These are phyloP conservation scores for Tricladium varicosporioides DNA, from an alignment of 2,329 filamentous ascomycete genomes.

Conservation along the genomic window DNA sequence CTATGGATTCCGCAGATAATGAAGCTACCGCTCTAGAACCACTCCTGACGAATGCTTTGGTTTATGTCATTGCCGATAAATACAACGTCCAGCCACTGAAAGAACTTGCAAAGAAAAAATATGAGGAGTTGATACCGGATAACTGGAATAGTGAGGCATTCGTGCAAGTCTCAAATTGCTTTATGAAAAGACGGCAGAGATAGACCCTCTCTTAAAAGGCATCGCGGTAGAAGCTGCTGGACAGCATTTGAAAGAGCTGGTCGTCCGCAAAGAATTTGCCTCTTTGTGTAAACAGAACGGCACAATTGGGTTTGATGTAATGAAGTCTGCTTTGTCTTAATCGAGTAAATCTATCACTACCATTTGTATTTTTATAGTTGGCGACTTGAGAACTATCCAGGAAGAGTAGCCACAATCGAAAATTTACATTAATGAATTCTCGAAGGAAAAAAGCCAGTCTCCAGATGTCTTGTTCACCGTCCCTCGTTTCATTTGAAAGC, in stretches of 20 bases:
- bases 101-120: constrained; percentile 5
- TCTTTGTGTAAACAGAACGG: neutral
- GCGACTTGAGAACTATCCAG: too few relatives aligned
- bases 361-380: too few relatives aligned
- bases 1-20: too few relatives aligned
- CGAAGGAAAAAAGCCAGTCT: too few relatives aligned
- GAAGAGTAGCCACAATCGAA: too few relatives aligned
- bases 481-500: too few relatives aligned
- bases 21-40: neutral
- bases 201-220: constrained; percentile 1
- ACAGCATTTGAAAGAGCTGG: neutral
- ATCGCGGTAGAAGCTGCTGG: neutral
- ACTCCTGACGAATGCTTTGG: constrained; percentile 1
- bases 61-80: constrained; percentile 14
- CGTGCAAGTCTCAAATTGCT: neutral
- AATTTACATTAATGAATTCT: too few relatives aligned
- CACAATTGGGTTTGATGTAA: neutral
- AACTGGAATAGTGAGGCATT: constrained; percentile 6
- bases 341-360: too few relatives aligned
- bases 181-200: constrained; percentile 7
- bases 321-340: neutral
- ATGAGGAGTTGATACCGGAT: neutral
- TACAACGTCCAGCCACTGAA: constrained; percentile 14
- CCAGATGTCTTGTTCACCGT: too few relatives aligned
- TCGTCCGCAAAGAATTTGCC: constrained; percentile 4